Base-by-base conservation (phyloP, 768 basidiomycete genomes). In the Kwoniella heveanensis region DNA sequence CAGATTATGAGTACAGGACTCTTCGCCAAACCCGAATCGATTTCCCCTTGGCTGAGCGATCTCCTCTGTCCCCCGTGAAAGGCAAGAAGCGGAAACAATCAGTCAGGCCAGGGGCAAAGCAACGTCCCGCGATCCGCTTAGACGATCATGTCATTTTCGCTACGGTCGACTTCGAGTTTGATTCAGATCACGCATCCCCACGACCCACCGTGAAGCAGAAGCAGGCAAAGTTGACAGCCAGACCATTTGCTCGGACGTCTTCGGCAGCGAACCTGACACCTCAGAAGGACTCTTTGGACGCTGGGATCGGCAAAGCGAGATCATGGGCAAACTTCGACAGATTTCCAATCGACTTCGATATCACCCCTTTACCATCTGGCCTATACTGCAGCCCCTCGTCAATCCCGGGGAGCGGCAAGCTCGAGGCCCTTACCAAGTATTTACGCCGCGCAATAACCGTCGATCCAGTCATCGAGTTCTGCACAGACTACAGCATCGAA, bases 351-450 rank as follows among this genome's bases (percentile, higher is more conserved):
- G 76, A 78, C 60, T 80, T 80, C 50, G 75, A 71, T 4, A 73
- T 81, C 51, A 54, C 62, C 1, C 80, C 77, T 17, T 64, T 80
- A 8, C 75, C 74, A 12, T 68, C 76, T n/a, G 78, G 77, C 2
- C 49, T 79, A 15, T 62, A 57, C 26, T 77, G 76, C 59, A 29
- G 60, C 8, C 24, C 57, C 3, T 30, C 79, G 1, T 79, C 82
- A 9, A 85, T 86, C 65, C 83, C 88, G 48, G 84, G 83, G 8
- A 86, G 82, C 61, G 88, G 89, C 0, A 82, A 83, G 71, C 84
- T 92, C 19, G 76, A 83, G 60, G 85, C 88, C 24, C 82, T 91
- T 17, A 63, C 87, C 52, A 71, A 81, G n/a, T 54, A 83, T 54
- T 64, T 83, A 21, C 74, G 78, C 22, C 72, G 78, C 29, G 3